Evolutionary conservation across 495 filamentous ascomycete species (phyloP), one percentile per base, ranked within the genome.

Genomic region (Hyaloscypha variabilis): DNA sequence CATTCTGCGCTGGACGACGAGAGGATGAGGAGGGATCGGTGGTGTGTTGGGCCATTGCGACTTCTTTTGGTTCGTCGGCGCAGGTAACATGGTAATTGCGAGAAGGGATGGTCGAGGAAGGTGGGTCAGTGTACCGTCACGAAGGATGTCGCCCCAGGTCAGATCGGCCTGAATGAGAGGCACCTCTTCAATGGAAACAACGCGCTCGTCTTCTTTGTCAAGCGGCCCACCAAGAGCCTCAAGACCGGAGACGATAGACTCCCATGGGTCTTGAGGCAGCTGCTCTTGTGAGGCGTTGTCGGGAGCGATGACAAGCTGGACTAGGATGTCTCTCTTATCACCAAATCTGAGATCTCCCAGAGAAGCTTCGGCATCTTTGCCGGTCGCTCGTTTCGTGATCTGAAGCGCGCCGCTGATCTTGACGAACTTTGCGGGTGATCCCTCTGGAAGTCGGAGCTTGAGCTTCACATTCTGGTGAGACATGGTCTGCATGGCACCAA

Each of bases 391-490:
- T 79, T 98, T 98, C 0, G 95, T 97, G 62, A 97, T 94, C 74
- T 98, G 95, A 25, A 99, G 83, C 17, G 95, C 95, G 53, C 95
- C 95, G 72, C 93, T 97, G 71, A 98, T 98, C 80, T 99, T 99
- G 72, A 97, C 91, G 72, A 99, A 97, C 72, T 95, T 97, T 69
- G 96, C 95, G 2, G 95, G 95, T 2, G 95, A 99, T 10, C 95
- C 95, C 76, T 99, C 95, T 0, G 95, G 95, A 1, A 99, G 81
- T 50, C 90, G 90, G 39, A 99, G 88, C 81, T 96, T 98, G 56
- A 99, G 84, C 77, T 97, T 98, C 63, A 94, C 95, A 73, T 98
- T 99, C 75, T 98, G 96, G 77, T 99, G 95, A n/a, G 96, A 98
- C 23, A 92, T 89, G 0, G 91, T 93, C 76, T 99, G 95, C 70